Evolutionary conservation across 2,329 filamentous ascomycete species (phyloP), one percentile per base, ranked within the genome.

Genomic region (Colletotrichum chrysophilum): DNA sequence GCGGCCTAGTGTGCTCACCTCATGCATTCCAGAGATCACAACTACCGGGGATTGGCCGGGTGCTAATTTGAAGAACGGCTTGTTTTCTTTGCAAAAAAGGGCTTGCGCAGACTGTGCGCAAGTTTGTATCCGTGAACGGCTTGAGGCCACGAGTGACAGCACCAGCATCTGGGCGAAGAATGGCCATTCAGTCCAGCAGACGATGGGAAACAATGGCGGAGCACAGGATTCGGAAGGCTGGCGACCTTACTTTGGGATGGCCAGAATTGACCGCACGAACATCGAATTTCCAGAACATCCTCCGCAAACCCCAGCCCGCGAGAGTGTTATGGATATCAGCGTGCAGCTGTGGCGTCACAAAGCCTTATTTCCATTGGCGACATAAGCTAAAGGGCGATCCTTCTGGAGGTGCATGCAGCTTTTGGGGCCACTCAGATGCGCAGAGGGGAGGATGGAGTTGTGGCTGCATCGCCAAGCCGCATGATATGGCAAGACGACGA

Each of bases 381-480:
- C 14, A 21, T 30, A 24, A 66, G 34, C 36, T 8, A 67, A 60
- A 48, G 38, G 26, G 38, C 21, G n/a, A 21, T n/a, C 32, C 26
- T 38, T 66, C 60, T 61, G 18, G 52, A 21, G 52, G 26, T 71
- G 9, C n/a, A 38, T 75, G 61, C 69, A 75, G 48, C 66, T 38
- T 58, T 38, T 64, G 38, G 38, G 67, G 61, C 68, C 36, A 62
- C 62, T 28, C 56, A 75, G 56, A 48, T n/a, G n/a, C 43, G 43
- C 69, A 65, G 30, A 34, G 67, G 32, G 38, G 32, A 28, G 56
- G 21, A 68, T 38, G 32, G 69, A 68, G 56, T 32, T 34, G 70
- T 73, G 64, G 70, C 55, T 73, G 73, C 73, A 75, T 68, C 21
- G 73, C 73, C 73, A 73, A 68, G 73, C 30, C 32, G 28, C 58